Conservation (phyloP, 768 basidiomycete genomes). For the Tricholoma bakamatsutake region DNA sequence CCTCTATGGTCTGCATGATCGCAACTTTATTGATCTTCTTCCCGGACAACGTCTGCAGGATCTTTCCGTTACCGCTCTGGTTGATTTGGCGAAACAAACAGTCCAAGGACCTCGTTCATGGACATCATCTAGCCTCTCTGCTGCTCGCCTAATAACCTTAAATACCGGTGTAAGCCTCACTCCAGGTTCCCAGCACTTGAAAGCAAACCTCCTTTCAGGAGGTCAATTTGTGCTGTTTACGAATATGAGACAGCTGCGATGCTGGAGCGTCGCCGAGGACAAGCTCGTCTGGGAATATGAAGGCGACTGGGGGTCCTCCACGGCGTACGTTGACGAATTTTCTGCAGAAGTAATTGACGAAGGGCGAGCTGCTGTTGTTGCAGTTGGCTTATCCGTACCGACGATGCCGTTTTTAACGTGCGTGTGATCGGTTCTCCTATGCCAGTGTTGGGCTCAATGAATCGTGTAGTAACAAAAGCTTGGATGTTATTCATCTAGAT, state of each 20-base stretch:
- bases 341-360: background rate
- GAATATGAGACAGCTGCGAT: background rate
- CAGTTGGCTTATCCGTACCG: background rate
- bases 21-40: background rate
- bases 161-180: background rate
- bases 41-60: background rate
- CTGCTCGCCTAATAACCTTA: background rate
- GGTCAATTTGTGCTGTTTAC: background rate
- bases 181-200: background rate
- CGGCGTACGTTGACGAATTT: background rate
- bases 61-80: background rate
- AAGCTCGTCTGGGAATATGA: background rate
- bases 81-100: background rate
- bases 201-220: background rate
- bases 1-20: background rate
- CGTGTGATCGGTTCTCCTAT: background rate
- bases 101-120: conserved; percentile 1
- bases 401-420: background rate
- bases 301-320: background rate
- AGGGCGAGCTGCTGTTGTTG: background rate
- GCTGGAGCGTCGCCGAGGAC: background rate
- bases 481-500: background rate
- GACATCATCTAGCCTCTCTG: background rate
- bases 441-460: background rate
- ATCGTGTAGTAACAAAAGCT: background rate